Base-by-base conservation (phyloP, 2,329 filamentous ascomycete genomes). In the Botrytis porri region DNA sequence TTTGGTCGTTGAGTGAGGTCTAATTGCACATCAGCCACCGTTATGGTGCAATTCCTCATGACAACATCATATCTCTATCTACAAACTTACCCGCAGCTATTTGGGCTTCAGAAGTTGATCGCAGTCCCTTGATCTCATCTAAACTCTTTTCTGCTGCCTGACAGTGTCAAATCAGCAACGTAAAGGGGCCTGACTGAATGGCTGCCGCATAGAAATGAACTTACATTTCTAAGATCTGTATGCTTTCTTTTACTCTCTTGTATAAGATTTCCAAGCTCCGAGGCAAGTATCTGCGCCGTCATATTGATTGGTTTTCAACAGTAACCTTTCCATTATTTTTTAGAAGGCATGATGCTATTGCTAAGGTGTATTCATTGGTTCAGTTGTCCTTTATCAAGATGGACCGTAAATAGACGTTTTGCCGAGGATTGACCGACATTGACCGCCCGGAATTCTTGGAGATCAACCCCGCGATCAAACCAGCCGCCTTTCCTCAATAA, bases 191-290 rank as follows among this genome's bases (percentile, higher is more conserved):
- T 59, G 54, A 69, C 63, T 43, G 29, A 69, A 70, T 57, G 20
- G 35, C 18, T n/a, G 45, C 35, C 10, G n/a, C 32, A 16, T 48
- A 29, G 63, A 74, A 72, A 54, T 75, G 75, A 75, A 74, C 87
- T 79, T 84, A 92, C 92, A 87, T 92, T 93, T 85, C 93, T 90
- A 70, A 99, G 86, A 79, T 98, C 96, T 78, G 92, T 89, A 82
- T 98, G 92, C 84, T 97, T 98, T 80, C 95, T 89, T 84, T 97
- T 98, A 81, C 95, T 96, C 85, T 99, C 96, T 83, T 97, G 93
- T 79, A 97, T 92, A 82, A 98, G 89, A 84, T 93, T 97, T 80
- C 92, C 89, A 82, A 98, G 89, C 88, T 98, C 95, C 73, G 93
- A 91, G 80, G 91, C 90, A 80, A 98, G 88, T 80, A 97, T 90